These are phyloP conservation scores for Pleurotus citrinopileatus DNA, from an alignment of 768 basidiomycete species.

Conservation along the genomic window DNA sequence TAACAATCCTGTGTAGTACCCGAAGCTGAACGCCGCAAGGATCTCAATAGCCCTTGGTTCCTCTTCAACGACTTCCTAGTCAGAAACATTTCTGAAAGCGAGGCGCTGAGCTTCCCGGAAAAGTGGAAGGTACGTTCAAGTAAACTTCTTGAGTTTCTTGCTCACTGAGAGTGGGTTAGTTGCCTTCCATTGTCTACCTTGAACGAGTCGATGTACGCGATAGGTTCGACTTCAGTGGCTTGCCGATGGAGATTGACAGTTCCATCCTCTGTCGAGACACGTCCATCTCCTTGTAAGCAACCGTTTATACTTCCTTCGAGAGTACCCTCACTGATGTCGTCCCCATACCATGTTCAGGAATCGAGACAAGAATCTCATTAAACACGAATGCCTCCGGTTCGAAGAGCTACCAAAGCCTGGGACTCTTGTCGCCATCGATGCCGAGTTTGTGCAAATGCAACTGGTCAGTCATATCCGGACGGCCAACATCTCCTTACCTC, in stretches of 20 bases:
- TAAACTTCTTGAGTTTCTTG: background rate
- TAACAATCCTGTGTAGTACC: slow-evolving; percentile 50
- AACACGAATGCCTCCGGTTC: slow-evolving; percentile 68
- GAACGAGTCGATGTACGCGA: slow-evolving; percentile 67
- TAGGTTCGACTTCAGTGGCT: slow-evolving; percentile 56
- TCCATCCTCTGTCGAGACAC: slow-evolving; percentile 82
- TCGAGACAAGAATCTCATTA: slow-evolving; percentile 68
- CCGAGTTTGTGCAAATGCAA: slow-evolving; percentile 97
- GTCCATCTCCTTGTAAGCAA: slow-evolving; percentile 76
- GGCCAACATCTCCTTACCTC: background rate
- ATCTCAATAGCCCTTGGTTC: slow-evolving; percentile 68
- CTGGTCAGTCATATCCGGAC: slow-evolving; percentile 49
- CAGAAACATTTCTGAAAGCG: slow-evolving; percentile 76
- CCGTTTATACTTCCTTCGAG: background rate
- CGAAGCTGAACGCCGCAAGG: slow-evolving; percentile 47
- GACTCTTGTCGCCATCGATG: slow-evolving; percentile 91
- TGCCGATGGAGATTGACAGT: slow-evolving; percentile 69
- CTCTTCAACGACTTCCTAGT: slow-evolving; percentile 98
- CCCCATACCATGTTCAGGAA: slow-evolving; percentile 52
- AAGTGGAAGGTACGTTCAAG: slow-evolving; percentile 82
- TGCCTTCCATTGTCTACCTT: slow-evolving; percentile 88
- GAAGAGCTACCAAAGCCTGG: slow-evolving; percentile 85
- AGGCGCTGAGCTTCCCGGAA: slow-evolving; percentile 85
- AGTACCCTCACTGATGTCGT: background rate
- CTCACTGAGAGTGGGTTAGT: slow-evolving; percentile 40